Evolutionary conservation across 2,329 filamentous ascomycete species (phyloP).

Genomic region (Eutypella sp.): DNA sequence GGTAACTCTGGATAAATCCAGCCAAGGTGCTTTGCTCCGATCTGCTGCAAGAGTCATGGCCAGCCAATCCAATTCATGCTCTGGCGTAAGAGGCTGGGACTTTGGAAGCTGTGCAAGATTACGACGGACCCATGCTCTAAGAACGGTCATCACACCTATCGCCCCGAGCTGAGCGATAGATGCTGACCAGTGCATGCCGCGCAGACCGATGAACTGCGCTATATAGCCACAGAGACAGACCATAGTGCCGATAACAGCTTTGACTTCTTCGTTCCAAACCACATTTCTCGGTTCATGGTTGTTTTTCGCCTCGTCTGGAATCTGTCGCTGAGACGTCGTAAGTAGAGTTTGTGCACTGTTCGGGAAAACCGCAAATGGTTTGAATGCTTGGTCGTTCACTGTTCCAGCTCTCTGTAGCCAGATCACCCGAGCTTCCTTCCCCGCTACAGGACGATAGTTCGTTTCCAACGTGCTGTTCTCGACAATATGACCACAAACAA

Average conservation of each 20-base stretch:
- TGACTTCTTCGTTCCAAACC: neutral
- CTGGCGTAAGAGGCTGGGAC: slow-evolving; percentile 2
- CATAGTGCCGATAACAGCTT: slow-evolving; percentile 10
- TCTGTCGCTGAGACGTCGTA: slow-evolving; percentile 3
- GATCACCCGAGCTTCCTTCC: slow-evolving; percentile 9
- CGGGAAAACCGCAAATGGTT: slow-evolving; percentile 20
- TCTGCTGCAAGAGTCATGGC: slow-evolving; percentile 11
- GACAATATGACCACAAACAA: slow-evolving; percentile 27
- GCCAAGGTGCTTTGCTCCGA: slow-evolving; percentile 3
- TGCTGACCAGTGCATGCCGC: slow-evolving; percentile 22
- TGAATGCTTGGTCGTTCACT: slow-evolving; percentile 25
- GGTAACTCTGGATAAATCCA: neutral
- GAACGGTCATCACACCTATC: slow-evolving; percentile 17
- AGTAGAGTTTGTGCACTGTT: slow-evolving; percentile 1
- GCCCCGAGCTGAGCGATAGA: slow-evolving; percentile 21
- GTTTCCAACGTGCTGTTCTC: slow-evolving; percentile 25
- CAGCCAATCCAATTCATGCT: slow-evolving; percentile 25
- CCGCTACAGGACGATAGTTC: neutral
- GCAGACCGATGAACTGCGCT: slow-evolving; percentile 23
- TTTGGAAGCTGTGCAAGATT: slow-evolving; percentile 10
- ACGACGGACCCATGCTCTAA: slow-evolving; percentile 21
- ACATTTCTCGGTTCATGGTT: neutral
- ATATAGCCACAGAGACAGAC: slow-evolving; percentile 21
- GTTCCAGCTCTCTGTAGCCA: slow-evolving; percentile 26
- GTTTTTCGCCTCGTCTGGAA: neutral